A percentile compares a stretch with the other conserved stretches of the same genome.
These are phyloP conservation scores for Senna tora DNA, from an alignment of 306 rosid genomes.

Conservation along the genomic window DNA sequence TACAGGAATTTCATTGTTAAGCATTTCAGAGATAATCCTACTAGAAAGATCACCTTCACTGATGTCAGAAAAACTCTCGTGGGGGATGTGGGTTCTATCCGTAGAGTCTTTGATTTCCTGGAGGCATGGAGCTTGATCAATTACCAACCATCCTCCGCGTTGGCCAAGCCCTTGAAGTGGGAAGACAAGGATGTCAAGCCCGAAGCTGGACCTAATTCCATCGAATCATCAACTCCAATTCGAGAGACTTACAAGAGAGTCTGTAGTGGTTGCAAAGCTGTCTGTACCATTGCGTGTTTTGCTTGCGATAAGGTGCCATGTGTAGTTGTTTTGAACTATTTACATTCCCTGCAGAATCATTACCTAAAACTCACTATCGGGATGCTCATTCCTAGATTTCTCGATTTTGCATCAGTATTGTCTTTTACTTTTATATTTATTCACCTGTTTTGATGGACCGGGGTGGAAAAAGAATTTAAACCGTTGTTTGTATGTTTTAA, in stretches of 20 bases:
- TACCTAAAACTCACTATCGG: no score
- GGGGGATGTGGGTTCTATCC: constrained; percentile 87
- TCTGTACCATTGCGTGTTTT: constrained; percentile 84
- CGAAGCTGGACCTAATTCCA: constrained; percentile 42
- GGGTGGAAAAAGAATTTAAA: neutral
- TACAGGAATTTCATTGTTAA: constrained; percentile 75
- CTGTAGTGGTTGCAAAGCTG: constrained; percentile 87
- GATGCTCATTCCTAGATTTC: neutral
- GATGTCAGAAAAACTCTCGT: constrained; percentile 80
- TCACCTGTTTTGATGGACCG: neutral
- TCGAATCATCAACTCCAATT: constrained; percentile 45
- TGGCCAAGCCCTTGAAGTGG: constrained; percentile 76
- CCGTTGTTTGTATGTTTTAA: neutral
- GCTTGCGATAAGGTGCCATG: constrained; percentile 81
- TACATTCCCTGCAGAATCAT: neutral
- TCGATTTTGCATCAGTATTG: neutral
- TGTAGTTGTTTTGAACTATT: neutral
- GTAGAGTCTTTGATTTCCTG: constrained; percentile 83
- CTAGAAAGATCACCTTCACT: constrained; percentile 77
- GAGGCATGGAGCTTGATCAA: constrained; percentile 90
- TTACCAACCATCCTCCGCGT: constrained; percentile 59
- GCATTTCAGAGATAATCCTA: constrained; percentile 65
- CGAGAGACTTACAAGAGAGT: constrained; percentile 61
- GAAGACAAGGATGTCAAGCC: constrained; percentile 76
- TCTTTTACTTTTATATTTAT: neutral